Percentiles rank a stretch among this genome's conserved stretches.
Conservation (phyloP, 1,139 yeast genomes). For the Debaryomyces coudertii region DNA sequence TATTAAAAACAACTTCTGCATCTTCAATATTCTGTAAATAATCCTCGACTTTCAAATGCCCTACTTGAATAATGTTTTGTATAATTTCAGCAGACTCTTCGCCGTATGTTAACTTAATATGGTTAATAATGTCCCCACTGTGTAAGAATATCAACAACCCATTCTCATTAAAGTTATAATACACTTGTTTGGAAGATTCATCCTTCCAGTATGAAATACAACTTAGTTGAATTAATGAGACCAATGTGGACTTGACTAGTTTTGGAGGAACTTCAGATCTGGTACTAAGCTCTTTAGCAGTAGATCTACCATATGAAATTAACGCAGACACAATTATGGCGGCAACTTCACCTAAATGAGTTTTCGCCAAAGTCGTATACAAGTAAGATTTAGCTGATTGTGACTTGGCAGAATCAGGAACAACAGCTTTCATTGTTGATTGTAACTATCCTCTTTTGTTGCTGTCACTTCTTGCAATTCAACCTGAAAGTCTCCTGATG, state of each 20-base stretch:
- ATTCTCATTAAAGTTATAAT: slow-evolving; percentile 63
- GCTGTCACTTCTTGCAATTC: neutral
- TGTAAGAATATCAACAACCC: slow-evolving; percentile 70
- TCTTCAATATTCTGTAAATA: slow-evolving; percentile 49
- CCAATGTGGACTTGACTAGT: slow-evolving; percentile 58
- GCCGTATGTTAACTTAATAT: slow-evolving; percentile 46
- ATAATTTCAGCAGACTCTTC: slow-evolving; percentile 64
- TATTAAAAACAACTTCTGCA: slow-evolving; percentile 25
- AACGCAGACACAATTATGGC: slow-evolving; percentile 56
- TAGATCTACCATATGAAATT: slow-evolving; percentile 62
- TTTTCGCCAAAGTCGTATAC: slow-evolving; percentile 54
- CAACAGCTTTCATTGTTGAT: slow-evolving; percentile 19
- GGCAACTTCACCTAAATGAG: slow-evolving; percentile 68
- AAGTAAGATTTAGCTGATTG: slow-evolving; percentile 67
- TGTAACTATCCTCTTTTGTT: neutral
- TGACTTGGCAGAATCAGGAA: slow-evolving; percentile 36
- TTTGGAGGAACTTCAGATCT: slow-evolving; percentile 45
- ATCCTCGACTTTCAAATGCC: slow-evolving; percentile 69
- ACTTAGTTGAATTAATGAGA: slow-evolving; percentile 65
- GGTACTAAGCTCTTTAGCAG: slow-evolving; percentile 48
- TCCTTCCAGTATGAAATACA: slow-evolving; percentile 61
- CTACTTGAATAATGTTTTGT: slow-evolving; percentile 64
- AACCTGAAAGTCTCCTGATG: neutral
- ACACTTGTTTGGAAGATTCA: slow-evolving; percentile 41
- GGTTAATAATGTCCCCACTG: slow-evolving; percentile 73